Conservation (phyloP, 139 green algal species). For the Spirogloea muscicola region DNA sequence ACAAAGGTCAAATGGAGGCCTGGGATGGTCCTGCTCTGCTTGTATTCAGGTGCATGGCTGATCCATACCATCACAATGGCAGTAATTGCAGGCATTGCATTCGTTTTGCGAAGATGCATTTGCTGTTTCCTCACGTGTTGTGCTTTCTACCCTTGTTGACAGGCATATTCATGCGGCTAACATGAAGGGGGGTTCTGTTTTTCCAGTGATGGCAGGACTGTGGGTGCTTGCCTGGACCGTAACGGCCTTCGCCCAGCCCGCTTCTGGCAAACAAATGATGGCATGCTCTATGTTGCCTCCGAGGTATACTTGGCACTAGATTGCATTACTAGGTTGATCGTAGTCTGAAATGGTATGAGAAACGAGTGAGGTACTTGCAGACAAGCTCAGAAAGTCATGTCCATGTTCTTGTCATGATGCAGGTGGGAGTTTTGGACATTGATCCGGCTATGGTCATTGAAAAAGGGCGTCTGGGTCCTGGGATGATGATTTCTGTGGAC, state of each 20-base stretch:
- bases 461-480: conserved; percentile 91
- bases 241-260: conserved; percentile 95
- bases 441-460: conserved; percentile 32
- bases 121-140: background rate
- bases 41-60: conserved; percentile 70
- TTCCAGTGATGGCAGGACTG: conserved; percentile 72
- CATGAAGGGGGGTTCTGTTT: background rate
- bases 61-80: no score
- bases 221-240: conserved; percentile 89
- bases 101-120: no score
- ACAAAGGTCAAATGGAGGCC: conserved; percentile 94
- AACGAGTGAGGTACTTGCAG: no score
- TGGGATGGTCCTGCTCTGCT: conserved; percentile 98
- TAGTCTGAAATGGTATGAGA: background rate
- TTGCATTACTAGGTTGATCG: no score
- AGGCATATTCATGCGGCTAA: background rate
- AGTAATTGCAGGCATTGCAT: no score
- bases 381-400: no score
- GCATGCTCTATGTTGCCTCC: conserved; percentile 93
- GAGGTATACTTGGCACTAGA: conserved; percentile 83
- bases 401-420: conserved; percentile 11
- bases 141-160: background rate
- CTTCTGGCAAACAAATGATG: conserved; percentile 93
- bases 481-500: conserved; percentile 92
- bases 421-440: conserved; percentile 41